These are phyloP conservation scores for Hyphodiscus hymeniophilus DNA, from an alignment of 495 filamentous ascomycete species.

Conservation along the genomic window DNA sequence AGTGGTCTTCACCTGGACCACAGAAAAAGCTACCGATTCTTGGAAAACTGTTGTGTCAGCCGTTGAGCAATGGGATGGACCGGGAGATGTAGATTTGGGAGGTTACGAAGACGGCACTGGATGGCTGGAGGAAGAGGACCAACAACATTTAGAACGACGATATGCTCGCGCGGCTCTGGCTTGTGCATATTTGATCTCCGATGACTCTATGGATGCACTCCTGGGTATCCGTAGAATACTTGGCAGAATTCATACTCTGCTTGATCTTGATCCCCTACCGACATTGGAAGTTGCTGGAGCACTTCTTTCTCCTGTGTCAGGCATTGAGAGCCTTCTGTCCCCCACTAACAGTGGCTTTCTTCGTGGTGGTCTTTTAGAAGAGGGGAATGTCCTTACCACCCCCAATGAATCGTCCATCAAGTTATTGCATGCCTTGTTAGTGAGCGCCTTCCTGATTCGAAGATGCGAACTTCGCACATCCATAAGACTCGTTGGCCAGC, in stretches of 20 bases:
- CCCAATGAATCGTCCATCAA: conserved; percentile 51
- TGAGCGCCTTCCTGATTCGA: conserved; percentile 58
- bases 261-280: conserved; percentile 47
- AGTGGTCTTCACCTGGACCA: conserved; percentile 73
- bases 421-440: conserved; percentile 59
- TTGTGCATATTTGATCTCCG: conserved; percentile 59
- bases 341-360: conserved; percentile 35
- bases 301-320: conserved; percentile 32
- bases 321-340: conserved; percentile 25
- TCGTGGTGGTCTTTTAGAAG: conserved; percentile 47
- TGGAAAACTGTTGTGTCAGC: conserved; percentile 49
- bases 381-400: conserved; percentile 58
- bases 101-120: conserved; percentile 46
- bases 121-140: conserved; percentile 43
- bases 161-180: conserved; percentile 72
- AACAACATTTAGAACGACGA: conserved; percentile 43
- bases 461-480: conserved; percentile 51
- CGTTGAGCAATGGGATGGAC: conserved; percentile 72
- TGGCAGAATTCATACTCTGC: conserved; percentile 47
- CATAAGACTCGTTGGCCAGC: conserved; percentile 49
- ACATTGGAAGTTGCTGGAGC: conserved; percentile 35
- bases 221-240: conserved; percentile 55
- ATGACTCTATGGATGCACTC: conserved; percentile 49
- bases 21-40: conserved; percentile 44
- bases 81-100: conserved; percentile 69